A percentile compares a stretch with the other conserved stretches of the same genome.
Conservation (phyloP, 2,329 filamentous ascomycete species). For the Zopfia rhizophila region DNA sequence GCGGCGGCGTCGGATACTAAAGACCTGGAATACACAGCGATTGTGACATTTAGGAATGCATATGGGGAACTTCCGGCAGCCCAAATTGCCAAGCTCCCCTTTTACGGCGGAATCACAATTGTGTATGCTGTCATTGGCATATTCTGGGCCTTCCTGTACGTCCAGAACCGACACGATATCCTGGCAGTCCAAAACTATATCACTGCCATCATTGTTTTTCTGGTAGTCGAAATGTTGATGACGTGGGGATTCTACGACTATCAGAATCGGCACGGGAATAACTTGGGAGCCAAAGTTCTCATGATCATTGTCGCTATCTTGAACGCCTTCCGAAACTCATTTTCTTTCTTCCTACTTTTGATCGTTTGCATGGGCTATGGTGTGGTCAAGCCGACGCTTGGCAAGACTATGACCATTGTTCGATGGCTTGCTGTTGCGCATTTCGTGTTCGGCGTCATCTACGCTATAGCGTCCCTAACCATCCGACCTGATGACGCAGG, state of each 20-base stretch:
- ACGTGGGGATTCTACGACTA: constrained; percentile 99
- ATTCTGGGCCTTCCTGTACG: constrained; percentile 95
- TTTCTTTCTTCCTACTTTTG: constrained; percentile 96
- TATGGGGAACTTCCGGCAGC: constrained; percentile 95
- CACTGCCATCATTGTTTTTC: constrained; percentile 92
- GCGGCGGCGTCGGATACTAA: constrained; percentile 77
- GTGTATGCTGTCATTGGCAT: constrained; percentile 88
- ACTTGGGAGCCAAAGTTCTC: constrained; percentile 81
- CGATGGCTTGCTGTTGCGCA: constrained; percentile 90
- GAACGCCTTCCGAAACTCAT: constrained; percentile 94
- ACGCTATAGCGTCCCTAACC: constrained; percentile 87
- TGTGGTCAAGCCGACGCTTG: constrained; percentile 92
- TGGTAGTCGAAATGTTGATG: constrained; percentile 96
- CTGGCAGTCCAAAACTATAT: constrained; percentile 99
- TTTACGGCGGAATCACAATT: constrained; percentile 94
- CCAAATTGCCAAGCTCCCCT: constrained; percentile 96
- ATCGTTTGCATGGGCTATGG: constrained; percentile 99
- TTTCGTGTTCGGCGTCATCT: constrained; percentile 94
- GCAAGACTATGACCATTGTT: constrained; percentile 93
- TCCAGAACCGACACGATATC: constrained; percentile 93
- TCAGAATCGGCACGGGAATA: constrained; percentile 88
- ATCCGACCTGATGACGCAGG: constrained; percentile 91
- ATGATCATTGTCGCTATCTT: constrained; percentile 92
- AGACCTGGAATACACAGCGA: constrained; percentile 75
- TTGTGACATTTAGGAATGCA: constrained; percentile 93